phyloP scores from a whole-genome alignment of 768 basidiomycete genomes.

The Hypholoma sublateritium region DNA sequence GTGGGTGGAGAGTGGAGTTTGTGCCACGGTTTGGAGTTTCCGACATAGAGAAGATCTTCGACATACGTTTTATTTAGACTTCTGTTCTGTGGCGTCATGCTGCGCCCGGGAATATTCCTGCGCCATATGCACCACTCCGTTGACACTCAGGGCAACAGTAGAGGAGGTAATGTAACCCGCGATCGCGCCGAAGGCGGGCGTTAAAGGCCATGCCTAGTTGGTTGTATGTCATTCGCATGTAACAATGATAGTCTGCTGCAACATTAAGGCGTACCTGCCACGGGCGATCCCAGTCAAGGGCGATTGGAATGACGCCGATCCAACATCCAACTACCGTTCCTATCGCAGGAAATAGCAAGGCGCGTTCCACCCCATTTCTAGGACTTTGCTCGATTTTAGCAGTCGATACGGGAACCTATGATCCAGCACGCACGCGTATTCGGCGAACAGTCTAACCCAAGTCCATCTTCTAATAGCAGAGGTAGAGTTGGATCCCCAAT shows the following conservation, averaged over 20 bases:
- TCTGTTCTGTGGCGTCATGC: constrained; percentile 12
- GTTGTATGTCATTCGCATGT: constrained; percentile 9
- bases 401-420: constrained; percentile 3
- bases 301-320: constrained; percentile 81
- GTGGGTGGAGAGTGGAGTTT: constrained; percentile 1
- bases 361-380: constrained; percentile 68
- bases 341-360: constrained; percentile 75
- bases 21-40: neutral
- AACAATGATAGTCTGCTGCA: neutral
- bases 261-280: constrained; percentile 75
- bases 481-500: constrained; percentile 36
- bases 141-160: constrained; percentile 51
- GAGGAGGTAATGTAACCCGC: constrained; percentile 66
- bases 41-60: constrained; percentile 14
- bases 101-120: constrained; percentile 30
- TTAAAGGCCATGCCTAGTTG: constrained; percentile 77
- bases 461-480: constrained; percentile 57
- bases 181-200: constrained; percentile 71
- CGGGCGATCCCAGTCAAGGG: constrained; percentile 95
- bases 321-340: constrained; percentile 77
- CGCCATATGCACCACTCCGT: constrained; percentile 35
- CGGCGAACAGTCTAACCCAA: constrained; percentile 81
- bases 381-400: constrained; percentile 37
- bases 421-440: constrained; percentile 64
- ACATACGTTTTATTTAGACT: constrained; percentile 11